A percentile compares a stretch with the other conserved stretches of the same genome.
Conservation (phyloP, 306 rosid genomes). For the Albizia julibrissin region DNA sequence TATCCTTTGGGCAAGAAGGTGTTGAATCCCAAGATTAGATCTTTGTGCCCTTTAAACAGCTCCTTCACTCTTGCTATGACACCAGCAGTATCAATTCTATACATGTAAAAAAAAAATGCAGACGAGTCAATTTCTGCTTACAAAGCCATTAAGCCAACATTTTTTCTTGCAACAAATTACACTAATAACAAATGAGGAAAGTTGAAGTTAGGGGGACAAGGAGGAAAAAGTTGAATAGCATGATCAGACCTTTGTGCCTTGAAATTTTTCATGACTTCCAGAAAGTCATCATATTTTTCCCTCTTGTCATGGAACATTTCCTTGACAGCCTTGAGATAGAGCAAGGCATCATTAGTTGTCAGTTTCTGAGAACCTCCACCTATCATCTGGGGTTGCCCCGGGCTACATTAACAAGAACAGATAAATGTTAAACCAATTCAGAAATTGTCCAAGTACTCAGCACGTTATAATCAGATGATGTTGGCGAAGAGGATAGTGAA, state of each 20-base stretch:
- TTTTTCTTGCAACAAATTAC: neutral
- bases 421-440: conserved; percentile 20
- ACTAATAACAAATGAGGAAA: neutral
- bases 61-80: conserved; percentile 86
- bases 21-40: conserved; percentile 86
- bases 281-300: conserved; percentile 74
- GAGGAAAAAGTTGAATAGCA: neutral
- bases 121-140: conserved; percentile 26
- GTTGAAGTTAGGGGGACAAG: neutral
- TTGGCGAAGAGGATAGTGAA: neutral
- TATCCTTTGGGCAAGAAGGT: conserved; percentile 88
- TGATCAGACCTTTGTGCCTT: conserved; percentile 76
- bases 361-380: conserved; percentile 67
- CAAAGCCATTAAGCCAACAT: conserved; percentile 16
- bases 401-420: conserved; percentile 53
- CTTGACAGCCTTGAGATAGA: conserved; percentile 84
- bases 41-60: conserved; percentile 79
- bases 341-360: conserved; percentile 75
- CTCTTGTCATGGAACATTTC: conserved; percentile 79
- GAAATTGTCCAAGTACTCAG: conserved; percentile 13
- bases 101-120: conserved; percentile 28
- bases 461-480: conserved; percentile 34
- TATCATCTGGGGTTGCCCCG: conserved; percentile 75
- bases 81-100: conserved; percentile 76
- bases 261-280: conserved; percentile 90